Evolutionary conservation across 2,329 filamentous ascomycete genomes (phyloP), one percentile per base, ranked within the genome.

Genomic region (Metarhizium rileyi): DNA sequence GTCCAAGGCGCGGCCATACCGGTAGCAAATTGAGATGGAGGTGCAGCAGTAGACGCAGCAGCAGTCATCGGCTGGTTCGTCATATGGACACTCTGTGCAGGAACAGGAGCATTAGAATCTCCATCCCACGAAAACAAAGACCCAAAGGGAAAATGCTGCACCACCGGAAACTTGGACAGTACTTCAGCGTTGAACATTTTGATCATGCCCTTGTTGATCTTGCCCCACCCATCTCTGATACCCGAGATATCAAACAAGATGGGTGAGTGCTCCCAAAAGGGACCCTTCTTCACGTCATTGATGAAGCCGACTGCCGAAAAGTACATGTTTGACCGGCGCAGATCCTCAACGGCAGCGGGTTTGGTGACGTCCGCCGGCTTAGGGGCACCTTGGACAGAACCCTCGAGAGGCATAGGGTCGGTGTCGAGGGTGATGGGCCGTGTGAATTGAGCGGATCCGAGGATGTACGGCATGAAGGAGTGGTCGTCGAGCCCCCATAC

Each of bases 121-220:
- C 65, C 68, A 2, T 87, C 81, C 84, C 86, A 91, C 35, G 77
- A 80, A 62, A 91, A 89, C n/a, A 93, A 70, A 5, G 83, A 85
- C 25, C 87, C 87, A 57, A 93, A 91, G 3, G 77, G 80, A 57
- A 93, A 97, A 67, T 98, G 93, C 68, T 98, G 93, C n/a, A 98
- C 89, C 3, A 98, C 93, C 3, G 93, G 93, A 62, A 96, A 96
- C 66, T 98, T 98, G 36, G 87, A 88, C 14, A 98, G 74, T 3
- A 98, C 93, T 70, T 98, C 93, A 18, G 88, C 93, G 57, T 94
- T 90, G 71, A 91, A 98, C 93, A 98, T 98, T 69, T 97, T 98
- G 61, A 98, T 81, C 93, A 98, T 97, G 47, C 93, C 93, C 83
- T 90, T 90, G 69, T 98, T 97, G 61, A 98, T 95, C 73, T 98